Percentiles rank a stretch among this genome's conserved stretches.
Conservation (phyloP, 495 filamentous ascomycete genomes). For the Cenococcum geophilum region DNA sequence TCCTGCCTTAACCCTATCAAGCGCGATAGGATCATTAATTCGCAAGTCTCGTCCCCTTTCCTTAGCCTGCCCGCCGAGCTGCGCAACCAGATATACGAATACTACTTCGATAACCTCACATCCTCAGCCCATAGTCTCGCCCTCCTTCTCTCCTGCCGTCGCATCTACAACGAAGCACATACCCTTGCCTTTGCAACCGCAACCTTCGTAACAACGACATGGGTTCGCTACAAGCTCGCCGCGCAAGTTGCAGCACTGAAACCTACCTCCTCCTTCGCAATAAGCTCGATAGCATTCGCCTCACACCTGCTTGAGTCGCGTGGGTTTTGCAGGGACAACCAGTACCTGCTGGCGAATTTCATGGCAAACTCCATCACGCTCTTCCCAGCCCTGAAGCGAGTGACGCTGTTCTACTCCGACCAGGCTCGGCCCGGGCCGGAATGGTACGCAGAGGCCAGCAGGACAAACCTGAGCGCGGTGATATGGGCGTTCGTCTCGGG, state of each 20-base stretch:
- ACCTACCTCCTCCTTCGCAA: background rate
- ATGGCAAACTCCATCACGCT: background rate
- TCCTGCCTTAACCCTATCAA: background rate
- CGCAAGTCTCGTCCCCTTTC: background rate
- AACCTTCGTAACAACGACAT: conserved; percentile 3
- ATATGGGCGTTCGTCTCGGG: background rate
- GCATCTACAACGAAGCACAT: conserved; percentile 2
- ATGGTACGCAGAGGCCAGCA: background rate
- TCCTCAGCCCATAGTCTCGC: background rate
- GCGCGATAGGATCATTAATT: background rate
- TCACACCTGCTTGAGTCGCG: background rate
- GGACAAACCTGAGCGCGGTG: background rate
- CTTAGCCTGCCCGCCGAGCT: background rate
- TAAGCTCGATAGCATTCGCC: background rate
- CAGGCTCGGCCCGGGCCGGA: background rate
- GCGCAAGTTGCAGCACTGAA: background rate
- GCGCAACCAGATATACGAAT: conserved; percentile 3
- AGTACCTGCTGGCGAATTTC: background rate
- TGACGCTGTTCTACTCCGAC: background rate
- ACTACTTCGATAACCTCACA: conserved; percentile 1
- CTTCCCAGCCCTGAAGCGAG: background rate
- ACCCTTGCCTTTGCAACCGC: background rate
- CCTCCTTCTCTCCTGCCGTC: conserved; percentile 1
- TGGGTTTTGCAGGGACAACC: background rate
- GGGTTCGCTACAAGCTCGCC: conserved; percentile 1